Evolutionary conservation across 2,329 filamentous ascomycete genomes (phyloP), one percentile per base, ranked within the genome.

Genomic region (Neonectria faginata): DNA sequence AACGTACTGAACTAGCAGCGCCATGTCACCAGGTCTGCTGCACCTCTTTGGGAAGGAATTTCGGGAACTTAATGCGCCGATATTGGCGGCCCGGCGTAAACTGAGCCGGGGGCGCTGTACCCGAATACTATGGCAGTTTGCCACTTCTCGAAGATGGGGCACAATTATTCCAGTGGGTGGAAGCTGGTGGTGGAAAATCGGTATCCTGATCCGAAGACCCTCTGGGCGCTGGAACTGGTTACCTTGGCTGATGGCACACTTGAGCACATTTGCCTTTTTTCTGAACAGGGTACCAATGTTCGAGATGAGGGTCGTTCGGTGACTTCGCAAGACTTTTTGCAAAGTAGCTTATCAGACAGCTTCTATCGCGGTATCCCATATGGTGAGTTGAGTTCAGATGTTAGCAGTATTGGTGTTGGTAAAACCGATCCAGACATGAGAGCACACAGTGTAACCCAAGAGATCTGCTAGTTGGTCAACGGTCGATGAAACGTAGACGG

Each of bases 141-240:
- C 14, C 39, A 42, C 27, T 62, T 20, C 18, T 29, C 31, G 27
- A 12, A 52, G 42, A 42, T n/a, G 39, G 45, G 27, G 36, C 27
- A 27, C 53, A 18, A 54, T 31, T 18, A 10, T 22, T 52, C 33
- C 53, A 47, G 60, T 27, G 50, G 25, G 53, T 22, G 11, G 31
- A 47, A 54, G 1, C 33, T 22, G 42, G 31, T 10, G 25, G n/a
- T 54, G 22, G 33, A 48, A 48, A 10, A 16, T 47, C 55, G 60
- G 48, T 16, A 53, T 53, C n/a, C 10, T 45, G 54, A 58, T 48
- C 54, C 60, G 48, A 39, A 18, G n/a, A 20, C 48, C 4, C 27
- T 62, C 45, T 16, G 22, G n/a, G 36, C 27, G 47, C 39, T 20
- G 48, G n/a, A 3, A 18, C 16, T 12, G 14, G 33, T 42, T 18